Conservation (phyloP, 2,329 filamentous ascomycete genomes). For the Xylariales sp. region DNA sequence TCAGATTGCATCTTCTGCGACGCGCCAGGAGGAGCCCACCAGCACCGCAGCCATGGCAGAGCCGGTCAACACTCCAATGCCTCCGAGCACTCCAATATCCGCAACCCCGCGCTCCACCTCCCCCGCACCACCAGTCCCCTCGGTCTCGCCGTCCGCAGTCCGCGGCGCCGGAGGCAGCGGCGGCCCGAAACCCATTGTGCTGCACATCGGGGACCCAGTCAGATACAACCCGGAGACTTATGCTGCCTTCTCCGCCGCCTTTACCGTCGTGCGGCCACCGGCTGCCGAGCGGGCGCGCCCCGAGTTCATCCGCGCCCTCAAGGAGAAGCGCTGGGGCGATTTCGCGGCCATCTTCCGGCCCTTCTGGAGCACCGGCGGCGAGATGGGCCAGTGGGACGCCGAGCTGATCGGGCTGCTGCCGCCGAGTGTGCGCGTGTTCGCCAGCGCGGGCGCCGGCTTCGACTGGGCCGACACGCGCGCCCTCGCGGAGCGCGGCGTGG, state of each 20-base stretch:
- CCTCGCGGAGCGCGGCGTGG: conserved; percentile 57
- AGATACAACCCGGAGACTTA: conserved; percentile 46
- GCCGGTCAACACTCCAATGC: conserved; percentile 42
- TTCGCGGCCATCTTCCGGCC: conserved; percentile 50
- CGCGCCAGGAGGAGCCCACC: too few relatives aligned
- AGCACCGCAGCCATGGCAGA: conserved; percentile 45
- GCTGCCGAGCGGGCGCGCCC: conserved; percentile 44
- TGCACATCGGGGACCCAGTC: conserved; percentile 68
- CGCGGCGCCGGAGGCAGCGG: conserved; percentile 7
- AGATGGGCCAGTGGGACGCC: conserved; percentile 58
- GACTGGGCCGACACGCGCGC: conserved; percentile 58
- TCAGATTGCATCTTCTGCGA: too few relatives aligned
- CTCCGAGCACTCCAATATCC: conserved; percentile 22
- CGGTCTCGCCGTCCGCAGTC: conserved; percentile 9
- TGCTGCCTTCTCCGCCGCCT: conserved; percentile 35
- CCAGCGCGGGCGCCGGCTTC: conserved; percentile 57
- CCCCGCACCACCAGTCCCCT: conserved; percentile 23
- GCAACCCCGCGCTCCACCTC: conserved; percentile 40
- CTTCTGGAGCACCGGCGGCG: conserved; percentile 61
- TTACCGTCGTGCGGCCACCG: conserved; percentile 47
- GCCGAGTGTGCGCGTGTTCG: conserved; percentile 48
- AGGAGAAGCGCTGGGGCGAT: conserved; percentile 48
- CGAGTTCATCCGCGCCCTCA: conserved; percentile 44
- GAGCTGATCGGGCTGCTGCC: conserved; percentile 55
- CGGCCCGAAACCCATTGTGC: conserved; percentile 48